These are phyloP conservation scores for Pneumocystis canis DNA, from an alignment of 1,139 yeast species.

Conservation along the genomic window DNA sequence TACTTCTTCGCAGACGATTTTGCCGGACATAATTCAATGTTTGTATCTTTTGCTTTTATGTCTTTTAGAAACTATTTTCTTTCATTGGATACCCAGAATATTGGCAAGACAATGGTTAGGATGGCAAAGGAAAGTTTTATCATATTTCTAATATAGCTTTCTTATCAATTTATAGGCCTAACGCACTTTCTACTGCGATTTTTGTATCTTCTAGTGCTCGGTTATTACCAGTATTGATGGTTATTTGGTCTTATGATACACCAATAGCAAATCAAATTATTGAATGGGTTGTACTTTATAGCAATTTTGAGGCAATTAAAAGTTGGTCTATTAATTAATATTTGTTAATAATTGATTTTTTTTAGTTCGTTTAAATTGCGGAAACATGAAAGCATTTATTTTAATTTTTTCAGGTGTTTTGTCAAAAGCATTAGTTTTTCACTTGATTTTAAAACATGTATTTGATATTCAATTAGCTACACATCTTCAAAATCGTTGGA, in stretches of 20 bases:
- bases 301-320: slow-evolving; percentile 52
- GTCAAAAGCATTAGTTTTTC: background rate
- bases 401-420: slow-evolving; percentile 17
- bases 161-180: slow-evolving; percentile 9
- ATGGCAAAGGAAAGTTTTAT: background rate
- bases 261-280: slow-evolving; percentile 49
- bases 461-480: background rate
- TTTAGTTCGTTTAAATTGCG: slow-evolving; percentile 11
- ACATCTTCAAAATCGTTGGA: background rate
- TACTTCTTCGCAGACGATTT: slow-evolving; percentile 24
- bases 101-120: slow-evolving; percentile 29
- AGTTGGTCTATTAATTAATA: slow-evolving; percentile 24
- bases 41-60: slow-evolving; percentile 49
- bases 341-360: background rate
- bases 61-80: slow-evolving; percentile 39
- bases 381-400: slow-evolving; percentile 9
- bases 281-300: slow-evolving; percentile 46
- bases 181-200: slow-evolving; percentile 47
- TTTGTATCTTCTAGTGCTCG: slow-evolving; percentile 64
- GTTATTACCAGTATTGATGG: slow-evolving; percentile 80
- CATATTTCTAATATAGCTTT: background rate
- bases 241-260: slow-evolving; percentile 91
- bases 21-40: slow-evolving; percentile 47
- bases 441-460: background rate
- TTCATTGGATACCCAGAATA: slow-evolving; percentile 38